Evolutionary conservation across 352 stramenopile species (phyloP).

Genomic region (Elongisporangium anandrum): DNA sequence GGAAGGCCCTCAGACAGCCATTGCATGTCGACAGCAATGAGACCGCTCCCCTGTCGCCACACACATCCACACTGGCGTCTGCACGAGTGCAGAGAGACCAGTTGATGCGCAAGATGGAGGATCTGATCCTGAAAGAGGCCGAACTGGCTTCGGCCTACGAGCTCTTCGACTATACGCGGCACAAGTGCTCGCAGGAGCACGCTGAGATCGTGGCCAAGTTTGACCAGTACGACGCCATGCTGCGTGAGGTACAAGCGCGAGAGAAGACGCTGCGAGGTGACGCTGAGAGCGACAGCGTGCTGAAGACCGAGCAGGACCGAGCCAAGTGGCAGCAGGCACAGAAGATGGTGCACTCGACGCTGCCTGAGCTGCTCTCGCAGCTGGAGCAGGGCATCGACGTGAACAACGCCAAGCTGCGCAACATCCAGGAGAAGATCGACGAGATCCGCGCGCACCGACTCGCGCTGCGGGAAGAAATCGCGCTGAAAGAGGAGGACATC

Average conservation of each 20-base stretch:
- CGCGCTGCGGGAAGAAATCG: conserved; percentile 53
- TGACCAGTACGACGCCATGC: conserved; percentile 33
- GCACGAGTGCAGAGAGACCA: conserved; percentile 44
- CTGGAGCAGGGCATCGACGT: conserved; percentile 65
- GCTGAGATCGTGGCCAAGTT: conserved; percentile 45
- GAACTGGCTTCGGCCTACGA: conserved; percentile 56
- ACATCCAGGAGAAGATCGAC: conserved; percentile 58
- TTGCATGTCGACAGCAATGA: conserved; percentile 7
- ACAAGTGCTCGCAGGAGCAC: conserved; percentile 35
- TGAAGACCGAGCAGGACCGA: conserved; percentile 30
- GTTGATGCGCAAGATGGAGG: conserved; percentile 57
- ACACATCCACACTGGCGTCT: conserved; percentile 20
- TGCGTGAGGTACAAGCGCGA: conserved; percentile 23
- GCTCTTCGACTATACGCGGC: conserved; percentile 49
- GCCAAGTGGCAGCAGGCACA: conserved; percentile 40
- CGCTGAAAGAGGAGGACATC: conserved; percentile 54
- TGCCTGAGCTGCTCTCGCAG: conserved; percentile 43
- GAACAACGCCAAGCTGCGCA: conserved; percentile 53
- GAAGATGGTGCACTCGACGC: conserved; percentile 42
- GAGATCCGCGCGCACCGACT: conserved; percentile 43
- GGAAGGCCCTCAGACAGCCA: conserved; percentile 22
- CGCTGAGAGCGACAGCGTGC: conserved; percentile 14
- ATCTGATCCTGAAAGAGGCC: conserved; percentile 55
- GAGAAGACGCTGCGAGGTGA: conserved; percentile 7
- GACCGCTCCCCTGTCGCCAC: conserved; percentile 1